phyloP scores from a whole-genome alignment of 306 rosid species.

The Cucurbita moschata region DNA sequence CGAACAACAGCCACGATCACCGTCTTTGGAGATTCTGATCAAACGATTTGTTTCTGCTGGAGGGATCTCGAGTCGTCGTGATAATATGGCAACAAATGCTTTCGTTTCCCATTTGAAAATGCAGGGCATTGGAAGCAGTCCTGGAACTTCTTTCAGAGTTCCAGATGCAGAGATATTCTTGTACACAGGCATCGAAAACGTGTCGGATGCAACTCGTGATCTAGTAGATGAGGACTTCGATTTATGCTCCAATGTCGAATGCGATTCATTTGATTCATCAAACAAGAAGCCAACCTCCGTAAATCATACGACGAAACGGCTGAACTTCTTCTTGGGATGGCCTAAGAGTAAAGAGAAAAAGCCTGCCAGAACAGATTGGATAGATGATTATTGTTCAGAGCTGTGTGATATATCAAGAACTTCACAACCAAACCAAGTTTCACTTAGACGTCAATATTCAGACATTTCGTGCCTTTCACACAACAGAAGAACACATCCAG shows the following conservation, averaged over 20 bases:
- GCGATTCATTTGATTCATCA: slow-evolving; percentile 26
- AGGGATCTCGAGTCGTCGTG: slow-evolving; percentile 35
- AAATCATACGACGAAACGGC: slow-evolving; percentile 25
- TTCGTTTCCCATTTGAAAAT: slow-evolving; percentile 46
- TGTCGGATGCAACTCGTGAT: slow-evolving; percentile 28
- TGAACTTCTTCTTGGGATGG: slow-evolving; percentile 62
- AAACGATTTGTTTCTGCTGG: slow-evolving; percentile 56
- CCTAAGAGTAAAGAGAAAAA: slow-evolving; percentile 36
- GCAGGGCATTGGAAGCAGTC: slow-evolving; percentile 54
- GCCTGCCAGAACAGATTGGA: slow-evolving; percentile 12
- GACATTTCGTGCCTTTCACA: slow-evolving; percentile 34
- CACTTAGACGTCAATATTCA: slow-evolving; percentile 59
- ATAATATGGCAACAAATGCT: slow-evolving; percentile 29
- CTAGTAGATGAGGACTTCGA: slow-evolving; percentile 26
- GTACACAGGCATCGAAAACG: slow-evolving; percentile 58
- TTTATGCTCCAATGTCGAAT: slow-evolving; percentile 23
- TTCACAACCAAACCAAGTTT: slow-evolving; percentile 27
- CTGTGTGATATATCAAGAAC: slow-evolving; percentile 18
- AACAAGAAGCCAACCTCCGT: slow-evolving; percentile 28
- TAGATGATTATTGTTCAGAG: slow-evolving; percentile 31
- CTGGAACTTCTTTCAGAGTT: slow-evolving; percentile 79
- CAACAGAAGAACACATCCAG: slow-evolving; percentile 37
- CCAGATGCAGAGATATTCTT: slow-evolving; percentile 86
- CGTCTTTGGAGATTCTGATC: slow-evolving; percentile 61
- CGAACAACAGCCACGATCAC: slow-evolving; percentile 39